Conservation (phyloP, 176 grass and related monocot species). For the Urochloa ruziziensis region DNA sequence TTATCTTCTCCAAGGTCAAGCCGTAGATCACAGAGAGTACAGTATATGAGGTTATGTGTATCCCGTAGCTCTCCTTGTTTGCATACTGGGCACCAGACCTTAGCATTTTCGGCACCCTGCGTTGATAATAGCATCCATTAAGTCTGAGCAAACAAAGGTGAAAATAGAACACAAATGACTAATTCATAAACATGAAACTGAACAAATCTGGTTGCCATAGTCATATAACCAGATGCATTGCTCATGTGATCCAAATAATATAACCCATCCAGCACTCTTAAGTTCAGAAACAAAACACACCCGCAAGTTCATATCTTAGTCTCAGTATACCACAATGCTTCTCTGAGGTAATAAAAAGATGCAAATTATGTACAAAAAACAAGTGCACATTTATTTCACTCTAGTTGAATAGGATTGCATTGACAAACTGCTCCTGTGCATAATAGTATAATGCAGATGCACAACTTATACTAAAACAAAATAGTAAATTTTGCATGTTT, state of each 20-base stretch:
- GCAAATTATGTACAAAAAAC: background rate
- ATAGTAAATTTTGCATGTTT: background rate
- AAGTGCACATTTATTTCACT: background rate
- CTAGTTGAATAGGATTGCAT: background rate
- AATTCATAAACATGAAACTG: background rate
- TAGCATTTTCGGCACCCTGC: slow-evolving; percentile 43
- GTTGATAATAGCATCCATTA: slow-evolving; percentile 25
- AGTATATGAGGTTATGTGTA: slow-evolving; percentile 65
- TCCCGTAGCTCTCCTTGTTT: slow-evolving; percentile 77
- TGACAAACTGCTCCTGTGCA: background rate
- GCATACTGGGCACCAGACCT: slow-evolving; percentile 86
- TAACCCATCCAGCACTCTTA: background rate
- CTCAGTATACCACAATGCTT: background rate
- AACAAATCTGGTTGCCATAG: background rate
- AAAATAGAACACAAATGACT: background rate
- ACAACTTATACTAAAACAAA: background rate
- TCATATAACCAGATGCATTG: background rate
- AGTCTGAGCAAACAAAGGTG: slow-evolving; percentile 16
- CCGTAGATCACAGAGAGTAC: slow-evolving; percentile 62
- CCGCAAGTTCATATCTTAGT: background rate
- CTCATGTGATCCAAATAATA: background rate
- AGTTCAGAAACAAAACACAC: background rate
- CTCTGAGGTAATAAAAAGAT: background rate
- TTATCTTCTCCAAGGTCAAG: slow-evolving; percentile 84
- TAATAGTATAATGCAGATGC: background rate